Evolutionary conservation across 805 yeast genomes (phyloP).

Genomic region (Komagataella mondaviorum): DNA sequence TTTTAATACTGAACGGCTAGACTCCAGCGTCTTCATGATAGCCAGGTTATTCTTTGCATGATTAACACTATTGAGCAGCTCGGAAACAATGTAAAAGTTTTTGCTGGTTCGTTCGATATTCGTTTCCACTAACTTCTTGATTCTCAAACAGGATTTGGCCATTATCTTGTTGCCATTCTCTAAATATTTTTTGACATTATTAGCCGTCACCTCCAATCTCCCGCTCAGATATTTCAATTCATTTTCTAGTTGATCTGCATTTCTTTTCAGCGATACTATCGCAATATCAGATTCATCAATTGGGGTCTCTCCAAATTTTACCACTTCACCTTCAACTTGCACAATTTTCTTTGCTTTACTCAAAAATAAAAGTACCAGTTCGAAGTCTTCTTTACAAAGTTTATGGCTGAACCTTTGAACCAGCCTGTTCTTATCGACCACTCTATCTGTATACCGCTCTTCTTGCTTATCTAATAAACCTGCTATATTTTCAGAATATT

Average conservation of each 20-base stretch:
- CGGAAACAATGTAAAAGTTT: conserved; percentile 7
- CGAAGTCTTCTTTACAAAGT: neutral
- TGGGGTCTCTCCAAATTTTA: neutral
- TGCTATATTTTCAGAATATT: neutral
- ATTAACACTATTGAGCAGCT: conserved; percentile 12
- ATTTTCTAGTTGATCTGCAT: neutral
- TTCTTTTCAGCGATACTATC: neutral
- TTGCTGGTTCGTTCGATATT: conserved; percentile 7
- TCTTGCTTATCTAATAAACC: neutral
- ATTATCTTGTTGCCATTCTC: neutral
- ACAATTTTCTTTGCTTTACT: neutral
- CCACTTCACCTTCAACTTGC: neutral
- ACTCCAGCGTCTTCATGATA: conserved; percentile 9
- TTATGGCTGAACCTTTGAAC: neutral
- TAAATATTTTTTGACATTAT: neutral
- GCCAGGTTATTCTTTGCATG: conserved; percentile 12
- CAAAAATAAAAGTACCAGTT: neutral
- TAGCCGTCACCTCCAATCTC: neutral
- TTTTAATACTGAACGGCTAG: conserved; percentile 12
- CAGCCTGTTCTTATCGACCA: neutral
- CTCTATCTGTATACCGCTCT: neutral
- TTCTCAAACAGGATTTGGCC: conserved; percentile 12
- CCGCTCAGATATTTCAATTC: neutral
- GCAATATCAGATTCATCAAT: conserved; percentile 1
- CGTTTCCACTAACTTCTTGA: conserved; percentile 9